phyloP scores from a whole-genome alignment of 1,284 basidiomycete genomes.

The Fistulinella staudtii region DNA sequence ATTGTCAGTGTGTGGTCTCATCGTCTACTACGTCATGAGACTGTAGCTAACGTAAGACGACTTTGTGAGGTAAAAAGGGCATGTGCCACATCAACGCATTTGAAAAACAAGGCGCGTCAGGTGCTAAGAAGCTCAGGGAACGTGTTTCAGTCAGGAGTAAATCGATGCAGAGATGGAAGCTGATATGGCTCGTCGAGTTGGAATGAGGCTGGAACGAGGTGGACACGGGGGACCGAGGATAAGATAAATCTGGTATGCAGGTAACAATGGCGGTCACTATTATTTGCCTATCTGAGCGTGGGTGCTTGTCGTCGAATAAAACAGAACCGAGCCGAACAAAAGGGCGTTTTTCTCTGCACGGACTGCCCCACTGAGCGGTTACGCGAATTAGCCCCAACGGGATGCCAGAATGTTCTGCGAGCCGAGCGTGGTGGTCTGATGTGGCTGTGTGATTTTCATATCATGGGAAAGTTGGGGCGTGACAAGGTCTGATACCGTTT shows the following conservation, averaged over 20 bases:
- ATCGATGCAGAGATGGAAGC: slow-evolving; percentile 15
- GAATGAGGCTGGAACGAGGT: slow-evolving; percentile 19
- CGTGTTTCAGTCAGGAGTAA: slow-evolving; percentile 9
- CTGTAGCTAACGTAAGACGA: neutral
- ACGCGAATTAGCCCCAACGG: neutral
- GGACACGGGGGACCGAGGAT: slow-evolving; percentile 6
- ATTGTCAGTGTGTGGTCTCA: neutral
- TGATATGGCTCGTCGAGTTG: slow-evolving; percentile 11
- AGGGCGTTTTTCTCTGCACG: neutral
- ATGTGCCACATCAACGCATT: too few species aligned
- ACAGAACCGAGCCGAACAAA: neutral
- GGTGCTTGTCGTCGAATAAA: neutral
- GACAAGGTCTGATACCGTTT: slow-evolving; percentile 25
- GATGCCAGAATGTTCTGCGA: neutral
- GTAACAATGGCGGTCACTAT: neutral
- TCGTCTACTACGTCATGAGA: neutral
- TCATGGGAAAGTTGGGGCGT: slow-evolving; percentile 30
- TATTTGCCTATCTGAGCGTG: neutral
- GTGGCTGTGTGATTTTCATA: slow-evolving; percentile 30
- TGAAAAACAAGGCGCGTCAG: neutral
- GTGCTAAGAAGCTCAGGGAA: slow-evolving; percentile 4
- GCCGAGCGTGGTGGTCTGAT: slow-evolving; percentile 14
- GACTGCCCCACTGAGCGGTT: neutral
- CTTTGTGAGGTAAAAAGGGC: slow-evolving; percentile 10
- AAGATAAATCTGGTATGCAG: neutral